Percentiles rank a stretch among this genome's conserved stretches.
These are phyloP conservation scores for Lachnellula arida DNA, from an alignment of 2,329 filamentous ascomycete species.

Conservation along the genomic window DNA sequence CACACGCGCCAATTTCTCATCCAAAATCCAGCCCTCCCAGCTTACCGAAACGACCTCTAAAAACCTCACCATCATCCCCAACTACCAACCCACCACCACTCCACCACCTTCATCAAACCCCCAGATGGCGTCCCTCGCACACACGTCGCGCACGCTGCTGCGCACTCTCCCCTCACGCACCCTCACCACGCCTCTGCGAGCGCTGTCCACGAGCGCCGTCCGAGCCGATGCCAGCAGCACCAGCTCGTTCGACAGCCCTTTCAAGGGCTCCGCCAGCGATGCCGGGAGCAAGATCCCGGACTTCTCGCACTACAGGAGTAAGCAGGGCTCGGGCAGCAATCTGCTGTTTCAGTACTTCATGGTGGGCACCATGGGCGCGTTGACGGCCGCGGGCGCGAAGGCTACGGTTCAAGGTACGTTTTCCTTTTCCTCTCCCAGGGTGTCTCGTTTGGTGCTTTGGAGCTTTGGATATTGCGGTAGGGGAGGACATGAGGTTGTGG, in stretches of 20 bases:
- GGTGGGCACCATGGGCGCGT: constrained; percentile 90
- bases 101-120: constrained; percentile 11
- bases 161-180: constrained; percentile 46
- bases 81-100: constrained; percentile 5
- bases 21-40: constrained; percentile 3
- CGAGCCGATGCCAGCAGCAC: constrained; percentile 23
- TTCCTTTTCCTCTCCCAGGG: neutral
- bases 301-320: constrained; percentile 83
- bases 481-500: neutral
- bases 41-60: constrained; percentile 8
- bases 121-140: constrained; percentile 63
- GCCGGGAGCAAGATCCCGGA: constrained; percentile 71
- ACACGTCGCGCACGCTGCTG: constrained; percentile 65
- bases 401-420: constrained; percentile 92
- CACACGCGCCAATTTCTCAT: constrained; percentile 1
- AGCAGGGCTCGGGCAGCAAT: constrained; percentile 63
- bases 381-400: constrained; percentile 92
- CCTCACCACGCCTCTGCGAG: constrained; percentile 41
- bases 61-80: neutral
- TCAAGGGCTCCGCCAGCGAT: constrained; percentile 47
- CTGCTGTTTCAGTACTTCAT: constrained; percentile 97
- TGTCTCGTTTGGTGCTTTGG: neutral
- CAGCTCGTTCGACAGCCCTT: constrained; percentile 55
- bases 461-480: neutral
- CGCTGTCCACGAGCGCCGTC: constrained; percentile 45